phyloP scores from a whole-genome alignment of 2,329 filamentous ascomycete species.

The Diaporthe ampelina region DNA sequence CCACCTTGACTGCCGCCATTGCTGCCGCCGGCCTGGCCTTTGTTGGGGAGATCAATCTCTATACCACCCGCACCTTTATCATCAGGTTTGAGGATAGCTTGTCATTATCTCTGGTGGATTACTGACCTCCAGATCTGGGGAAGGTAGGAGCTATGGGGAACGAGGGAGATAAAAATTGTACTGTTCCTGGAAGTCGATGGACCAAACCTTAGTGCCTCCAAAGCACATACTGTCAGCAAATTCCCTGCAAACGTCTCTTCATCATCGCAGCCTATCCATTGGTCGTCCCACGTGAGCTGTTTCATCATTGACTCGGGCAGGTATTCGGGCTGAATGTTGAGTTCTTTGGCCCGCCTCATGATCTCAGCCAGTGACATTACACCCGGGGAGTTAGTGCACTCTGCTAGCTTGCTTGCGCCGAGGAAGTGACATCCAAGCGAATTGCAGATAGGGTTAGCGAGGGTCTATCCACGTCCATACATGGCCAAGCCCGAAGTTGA shows the following conservation, averaged over 20 bases:
- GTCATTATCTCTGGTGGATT: not conserved
- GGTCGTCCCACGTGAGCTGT: constrained; percentile 46
- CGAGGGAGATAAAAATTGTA: not conserved
- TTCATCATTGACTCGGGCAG: constrained; percentile 46
- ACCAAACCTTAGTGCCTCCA: constrained; percentile 52
- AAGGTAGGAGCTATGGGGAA: too few relatives aligned
- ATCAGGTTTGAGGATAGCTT: not conserved
- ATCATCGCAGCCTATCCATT: constrained; percentile 47
- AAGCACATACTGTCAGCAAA: constrained; percentile 49
- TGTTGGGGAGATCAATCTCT: not conserved
- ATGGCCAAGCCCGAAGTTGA: constrained; percentile 63
- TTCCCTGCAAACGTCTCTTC: constrained; percentile 42
- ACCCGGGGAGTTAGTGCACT: constrained; percentile 49
- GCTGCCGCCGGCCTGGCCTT: constrained; percentile 1
- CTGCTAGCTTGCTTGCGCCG: constrained; percentile 46
- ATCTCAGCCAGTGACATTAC: constrained; percentile 52
- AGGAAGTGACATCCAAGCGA: constrained; percentile 44
- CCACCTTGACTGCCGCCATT: not conserved
- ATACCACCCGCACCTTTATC: not conserved
- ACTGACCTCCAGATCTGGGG: not conserved
- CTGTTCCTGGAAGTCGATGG: constrained; percentile 40
- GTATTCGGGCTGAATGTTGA: not conserved
- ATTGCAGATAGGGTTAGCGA: constrained; percentile 48
- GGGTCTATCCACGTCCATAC: constrained; percentile 62
- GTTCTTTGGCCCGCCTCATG: constrained; percentile 46